Evolutionary conservation across 257 asterid species (phyloP).

Genomic region (Primulina huaijiensis): DNA sequence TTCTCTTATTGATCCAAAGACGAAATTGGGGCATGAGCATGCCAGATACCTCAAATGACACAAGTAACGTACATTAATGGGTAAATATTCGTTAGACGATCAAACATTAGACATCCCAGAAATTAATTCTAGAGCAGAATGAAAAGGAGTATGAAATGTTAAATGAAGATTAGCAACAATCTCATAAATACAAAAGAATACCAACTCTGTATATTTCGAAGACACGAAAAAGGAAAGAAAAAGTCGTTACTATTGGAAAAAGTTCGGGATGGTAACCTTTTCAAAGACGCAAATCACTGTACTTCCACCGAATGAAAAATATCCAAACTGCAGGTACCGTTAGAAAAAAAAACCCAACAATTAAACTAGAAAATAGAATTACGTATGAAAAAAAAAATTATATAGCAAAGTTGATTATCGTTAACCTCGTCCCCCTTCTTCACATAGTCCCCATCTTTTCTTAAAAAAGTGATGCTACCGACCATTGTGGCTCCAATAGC

Average conservation of each 20-base stretch:
- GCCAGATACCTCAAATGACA: no score
- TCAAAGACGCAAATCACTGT: conserved; percentile 93
- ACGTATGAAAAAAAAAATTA: neutral
- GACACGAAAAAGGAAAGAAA: neutral
- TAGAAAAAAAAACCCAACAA: conserved; percentile 2
- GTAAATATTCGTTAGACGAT: no score
- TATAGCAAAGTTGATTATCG: neutral
- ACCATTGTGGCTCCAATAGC: conserved; percentile 99
- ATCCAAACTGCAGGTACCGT: conserved; percentile 67
- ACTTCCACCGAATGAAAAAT: conserved; percentile 98
- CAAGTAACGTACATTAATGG: no score
- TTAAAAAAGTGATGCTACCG: conserved; percentile 84
- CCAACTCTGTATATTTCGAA: neutral
- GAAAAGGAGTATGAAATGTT: neutral
- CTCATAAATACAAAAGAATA: neutral
- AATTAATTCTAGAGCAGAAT: no score
- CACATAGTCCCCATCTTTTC: conserved; percentile 59
- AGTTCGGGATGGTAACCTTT: conserved; percentile 51
- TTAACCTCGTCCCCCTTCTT: conserved; percentile 92
- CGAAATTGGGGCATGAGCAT: no score
- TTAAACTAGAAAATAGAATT: conserved; percentile 17
- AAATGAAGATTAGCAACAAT: neutral
- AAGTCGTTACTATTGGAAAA: neutral
- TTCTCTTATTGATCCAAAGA: no score
- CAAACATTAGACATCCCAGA: no score